Evolutionary conservation across 2,329 filamentous ascomycete genomes (phyloP), one percentile per base, ranked within the genome.

Genomic region (Monosporascus sp.): DNA sequence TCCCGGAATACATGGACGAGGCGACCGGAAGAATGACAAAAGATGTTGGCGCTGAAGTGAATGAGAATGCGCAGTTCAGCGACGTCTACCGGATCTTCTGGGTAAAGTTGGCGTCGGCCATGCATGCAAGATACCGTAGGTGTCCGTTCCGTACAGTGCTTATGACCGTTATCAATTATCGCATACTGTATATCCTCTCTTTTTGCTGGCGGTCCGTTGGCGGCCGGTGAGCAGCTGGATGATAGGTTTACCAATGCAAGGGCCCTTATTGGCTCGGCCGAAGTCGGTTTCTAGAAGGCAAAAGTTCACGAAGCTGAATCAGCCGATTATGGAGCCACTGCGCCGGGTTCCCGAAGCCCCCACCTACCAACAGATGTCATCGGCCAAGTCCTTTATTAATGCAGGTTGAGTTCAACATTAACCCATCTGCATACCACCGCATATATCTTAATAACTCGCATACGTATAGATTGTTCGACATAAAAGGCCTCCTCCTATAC

Each of bases 211-310:
- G 18, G 39, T 14, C 9, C 11, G 39, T 20, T 24, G 11, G 18
- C 22, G 5, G 18, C 22, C 15, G 18, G 9, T 11, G 3, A 24
- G 11, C 39, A 42, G 2, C 39, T 15, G 18, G 39, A 6, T 2
- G 18, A 14, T 42, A 42, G 2, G 55, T 60, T 70, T 63, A 68
- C 67, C 63, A 69, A 63, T 63, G 49, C 56, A 48, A 15, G 17
- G 14, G 2, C 15, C 48, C 49, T 70, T 62, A 74, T 74, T 74
- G 71, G 72, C 54, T 63, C 69, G 66, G 65, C 55, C 51, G 55
- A 62, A 60, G 51, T 61, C 67, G 70, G 70, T 27, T 31, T 24
- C 31, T 11, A 3, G 42, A 15, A 18, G 24, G 22, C 24, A 31
- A 24, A 17, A 46, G 15, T 6, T 18, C 20, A 46, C n/a, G 1